Conservation (phyloP, 495 filamentous ascomycete genomes). For the Xanthoparmelia taractica region DNA sequence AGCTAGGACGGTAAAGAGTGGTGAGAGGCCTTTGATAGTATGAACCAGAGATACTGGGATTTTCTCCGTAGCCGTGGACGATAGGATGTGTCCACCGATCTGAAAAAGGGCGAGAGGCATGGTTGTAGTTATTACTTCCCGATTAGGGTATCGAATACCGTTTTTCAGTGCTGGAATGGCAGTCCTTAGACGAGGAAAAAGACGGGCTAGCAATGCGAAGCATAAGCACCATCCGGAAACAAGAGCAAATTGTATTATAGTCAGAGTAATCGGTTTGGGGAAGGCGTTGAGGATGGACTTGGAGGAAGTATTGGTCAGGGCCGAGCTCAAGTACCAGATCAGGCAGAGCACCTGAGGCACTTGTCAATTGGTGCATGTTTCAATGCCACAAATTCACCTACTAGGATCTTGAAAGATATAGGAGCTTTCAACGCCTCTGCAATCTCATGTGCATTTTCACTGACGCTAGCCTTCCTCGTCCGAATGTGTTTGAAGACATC, state of each 20-base stretch:
- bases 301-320: constrained; percentile 92
- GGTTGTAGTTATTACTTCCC: constrained; percentile 78
- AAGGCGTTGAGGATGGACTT: constrained; percentile 95
- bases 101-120: constrained; percentile 88
- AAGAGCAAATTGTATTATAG: constrained; percentile 89
- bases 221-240: constrained; percentile 83
- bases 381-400: constrained; percentile 36
- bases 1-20: constrained; percentile 88
- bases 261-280: constrained; percentile 85
- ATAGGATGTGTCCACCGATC: constrained; percentile 86
- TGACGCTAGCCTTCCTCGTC: constrained; percentile 70
- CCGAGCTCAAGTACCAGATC: constrained; percentile 90
- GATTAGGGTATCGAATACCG: constrained; percentile 71
- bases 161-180: constrained; percentile 71
- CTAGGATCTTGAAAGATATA: constrained; percentile 76
- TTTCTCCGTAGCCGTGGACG: constrained; percentile 83
- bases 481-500: constrained; percentile 77
- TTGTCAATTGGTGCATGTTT: constrained; percentile 17
- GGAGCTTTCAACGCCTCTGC: constrained; percentile 86
- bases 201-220: constrained; percentile 61
- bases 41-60: constrained; percentile 96
- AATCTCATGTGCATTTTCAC: constrained; percentile 86
- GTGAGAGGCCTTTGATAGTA: constrained; percentile 98
- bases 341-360: constrained; percentile 61
- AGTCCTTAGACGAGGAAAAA: constrained; percentile 58